phyloP scores from a whole-genome alignment of 139 green algal species.

The Ostreobium quekettii region DNA sequence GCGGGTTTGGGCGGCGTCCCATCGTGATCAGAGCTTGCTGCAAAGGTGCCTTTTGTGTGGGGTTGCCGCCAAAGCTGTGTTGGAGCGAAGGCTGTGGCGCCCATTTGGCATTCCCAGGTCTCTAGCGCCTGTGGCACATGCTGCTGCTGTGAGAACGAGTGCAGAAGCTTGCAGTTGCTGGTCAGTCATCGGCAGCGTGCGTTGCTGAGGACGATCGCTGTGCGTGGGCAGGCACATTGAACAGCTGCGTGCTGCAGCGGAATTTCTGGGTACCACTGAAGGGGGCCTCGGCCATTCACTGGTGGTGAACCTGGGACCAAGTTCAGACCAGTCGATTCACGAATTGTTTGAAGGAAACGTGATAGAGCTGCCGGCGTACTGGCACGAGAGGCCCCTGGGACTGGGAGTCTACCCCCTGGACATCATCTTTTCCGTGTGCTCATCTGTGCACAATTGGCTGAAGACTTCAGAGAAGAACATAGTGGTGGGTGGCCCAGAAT shows the following conservation, averaged over 20 bases:
- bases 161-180: too few relatives aligned
- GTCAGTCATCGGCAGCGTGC: too few relatives aligned
- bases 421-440: constrained; percentile 34
- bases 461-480: constrained; percentile 26
- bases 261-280: background rate
- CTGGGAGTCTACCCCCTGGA: constrained; percentile 30
- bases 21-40: too few relatives aligned
- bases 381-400: constrained; percentile 25
- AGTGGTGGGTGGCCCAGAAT: constrained; percentile 26
- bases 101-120: too few relatives aligned
- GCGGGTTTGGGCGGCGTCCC: too few relatives aligned
- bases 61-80: too few relatives aligned
- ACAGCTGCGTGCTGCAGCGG: background rate
- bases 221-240: background rate
- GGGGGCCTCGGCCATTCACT: background rate
- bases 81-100: too few relatives aligned
- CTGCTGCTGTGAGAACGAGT: too few relatives aligned
- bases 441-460: constrained; percentile 30
- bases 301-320: background rate
- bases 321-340: background rate
- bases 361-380: background rate
- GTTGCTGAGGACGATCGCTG: too few relatives aligned
- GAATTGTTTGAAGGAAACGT: constrained; percentile 4
- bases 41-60: too few relatives aligned
- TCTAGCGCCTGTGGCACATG: too few relatives aligned